These are phyloP conservation scores for Neoboletus subvelutipes DNA, from an alignment of 768 basidiomycete genomes.

Conservation along the genomic window DNA sequence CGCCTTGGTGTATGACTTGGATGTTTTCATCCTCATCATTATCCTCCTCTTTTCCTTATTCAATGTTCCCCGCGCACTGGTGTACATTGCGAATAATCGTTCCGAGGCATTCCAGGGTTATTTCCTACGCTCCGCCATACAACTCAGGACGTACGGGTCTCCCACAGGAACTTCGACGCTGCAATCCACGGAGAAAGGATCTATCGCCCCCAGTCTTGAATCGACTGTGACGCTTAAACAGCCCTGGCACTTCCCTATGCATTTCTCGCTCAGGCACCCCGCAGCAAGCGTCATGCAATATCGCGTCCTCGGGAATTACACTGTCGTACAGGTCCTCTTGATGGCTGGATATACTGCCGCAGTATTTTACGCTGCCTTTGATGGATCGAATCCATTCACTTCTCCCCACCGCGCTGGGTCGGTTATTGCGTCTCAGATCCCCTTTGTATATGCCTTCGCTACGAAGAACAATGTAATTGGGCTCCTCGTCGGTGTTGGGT, in stretches of 20 bases:
- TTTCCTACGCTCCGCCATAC: constrained; percentile 36
- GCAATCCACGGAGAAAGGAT: constrained; percentile 3
- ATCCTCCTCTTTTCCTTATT: constrained; percentile 41
- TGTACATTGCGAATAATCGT: constrained; percentile 45
- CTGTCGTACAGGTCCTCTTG: constrained; percentile 47
- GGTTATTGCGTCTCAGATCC: constrained; percentile 61
- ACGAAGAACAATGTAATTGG: constrained; percentile 70
- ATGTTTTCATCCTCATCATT: constrained; percentile 44
- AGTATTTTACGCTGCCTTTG: constrained; percentile 48
- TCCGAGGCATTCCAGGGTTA: constrained; percentile 51
- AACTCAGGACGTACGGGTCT: not conserved
- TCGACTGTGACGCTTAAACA: not conserved
- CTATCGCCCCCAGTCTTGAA: constrained; percentile 1
- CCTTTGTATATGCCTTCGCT: constrained; percentile 61
- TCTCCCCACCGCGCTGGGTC: constrained; percentile 50
- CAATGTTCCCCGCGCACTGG: constrained; percentile 47
- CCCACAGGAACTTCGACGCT: not conserved
- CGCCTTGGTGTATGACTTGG: constrained; percentile 33
- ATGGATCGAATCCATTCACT: constrained; percentile 50
- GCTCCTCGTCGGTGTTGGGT: constrained; percentile 56
- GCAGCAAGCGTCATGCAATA: constrained; percentile 41
- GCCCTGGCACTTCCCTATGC: constrained; percentile 35
- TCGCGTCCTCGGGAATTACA: constrained; percentile 47
- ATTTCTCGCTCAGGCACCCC: constrained; percentile 44
- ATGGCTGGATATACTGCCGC: constrained; percentile 47